Evolutionary conservation across 2,329 filamentous ascomycete species (phyloP).

Genomic region (Alternaria hordeiaustralica): DNA sequence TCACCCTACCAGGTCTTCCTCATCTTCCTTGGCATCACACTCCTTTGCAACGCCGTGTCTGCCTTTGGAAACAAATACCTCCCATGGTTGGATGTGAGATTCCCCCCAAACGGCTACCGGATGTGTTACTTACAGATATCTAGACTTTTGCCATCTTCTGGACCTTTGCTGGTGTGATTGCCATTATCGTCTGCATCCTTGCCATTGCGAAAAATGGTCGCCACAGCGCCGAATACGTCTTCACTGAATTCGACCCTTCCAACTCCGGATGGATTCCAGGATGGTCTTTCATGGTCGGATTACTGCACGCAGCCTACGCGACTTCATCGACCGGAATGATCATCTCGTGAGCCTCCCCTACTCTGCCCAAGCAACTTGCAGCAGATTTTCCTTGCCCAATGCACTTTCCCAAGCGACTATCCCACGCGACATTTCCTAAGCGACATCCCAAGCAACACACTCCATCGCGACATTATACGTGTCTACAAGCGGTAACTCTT

Average conservation of each 20-base stretch:
- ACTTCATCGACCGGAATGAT: conserved; percentile 82
- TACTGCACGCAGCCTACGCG: conserved; percentile 75
- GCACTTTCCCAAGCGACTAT: conserved; percentile 29
- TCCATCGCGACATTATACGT: conserved; percentile 27
- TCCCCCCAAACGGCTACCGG: conserved; percentile 24
- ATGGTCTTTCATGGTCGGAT: conserved; percentile 76
- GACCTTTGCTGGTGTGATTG: conserved; percentile 74
- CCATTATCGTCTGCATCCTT: conserved; percentile 67
- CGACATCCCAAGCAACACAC: conserved; percentile 20
- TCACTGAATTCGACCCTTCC: conserved; percentile 69
- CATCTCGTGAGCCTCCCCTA: conserved; percentile 65
- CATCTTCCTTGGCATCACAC: conserved; percentile 58
- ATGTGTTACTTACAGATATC: conserved; percentile 27
- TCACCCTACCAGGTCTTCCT: conserved; percentile 56
- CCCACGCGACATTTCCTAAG: conserved; percentile 22
- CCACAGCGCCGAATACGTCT: conserved; percentile 67
- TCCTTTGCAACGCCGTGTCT: conserved; percentile 59
- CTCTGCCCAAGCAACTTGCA: conserved; percentile 42
- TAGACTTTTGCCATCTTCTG: conserved; percentile 76
- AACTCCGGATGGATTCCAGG: conserved; percentile 73
- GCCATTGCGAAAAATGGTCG: conserved; percentile 73
- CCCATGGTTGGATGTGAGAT: conserved; percentile 69
- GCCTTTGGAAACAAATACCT: conserved; percentile 61
- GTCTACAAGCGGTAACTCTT: conserved; percentile 23
- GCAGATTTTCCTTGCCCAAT: conserved; percentile 20